These are phyloP conservation scores for Fraxinus sp. DNA, from an alignment of 305 asterid genomes.

Conservation along the genomic window DNA sequence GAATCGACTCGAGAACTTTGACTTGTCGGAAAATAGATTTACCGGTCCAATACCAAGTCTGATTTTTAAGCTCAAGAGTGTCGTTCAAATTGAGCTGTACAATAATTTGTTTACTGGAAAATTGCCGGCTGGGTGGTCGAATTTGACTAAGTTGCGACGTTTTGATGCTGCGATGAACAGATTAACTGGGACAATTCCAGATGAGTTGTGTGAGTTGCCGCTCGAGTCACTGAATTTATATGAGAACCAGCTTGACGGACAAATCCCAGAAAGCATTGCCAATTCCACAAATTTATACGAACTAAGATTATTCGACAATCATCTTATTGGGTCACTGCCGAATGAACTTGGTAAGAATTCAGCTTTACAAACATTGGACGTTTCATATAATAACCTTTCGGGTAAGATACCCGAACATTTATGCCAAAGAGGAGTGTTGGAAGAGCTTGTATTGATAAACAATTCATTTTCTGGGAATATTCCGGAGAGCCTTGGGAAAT, in stretches of 20 bases:
- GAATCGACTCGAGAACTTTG: conserved; percentile 53
- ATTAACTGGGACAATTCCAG: conserved; percentile 63
- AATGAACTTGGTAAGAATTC: conserved; percentile 74
- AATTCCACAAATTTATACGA: conserved; percentile 58
- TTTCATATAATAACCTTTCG: conserved; percentile 43
- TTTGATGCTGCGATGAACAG: conserved; percentile 63
- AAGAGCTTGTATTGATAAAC: conserved; percentile 36
- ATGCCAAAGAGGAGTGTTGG: conserved; percentile 53
- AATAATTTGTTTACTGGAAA: conserved; percentile 55
- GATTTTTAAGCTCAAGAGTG: conserved; percentile 43
- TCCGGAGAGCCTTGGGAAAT: conserved; percentile 56
- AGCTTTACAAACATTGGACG: conserved; percentile 45
- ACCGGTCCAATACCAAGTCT: conserved; percentile 48
- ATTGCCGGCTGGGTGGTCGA: conserved; percentile 66
- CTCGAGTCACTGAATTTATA: conserved; percentile 64
- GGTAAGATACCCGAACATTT: conserved; percentile 59
- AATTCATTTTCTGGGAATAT: conserved; percentile 61
- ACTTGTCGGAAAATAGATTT: conserved; percentile 50
- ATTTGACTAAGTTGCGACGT: conserved; percentile 62
- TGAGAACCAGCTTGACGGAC: conserved; percentile 58
- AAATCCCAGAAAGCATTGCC: conserved; percentile 61
- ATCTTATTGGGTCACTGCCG: conserved; percentile 59
- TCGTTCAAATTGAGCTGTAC: conserved; percentile 72
- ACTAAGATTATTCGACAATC: conserved; percentile 50
- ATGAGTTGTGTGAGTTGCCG: conserved; percentile 65